Evolutionary conservation across 2,329 filamentous ascomycete genomes (phyloP), one percentile per base, ranked within the genome.

Genomic region (Paracoccidioides brasiliensis): DNA sequence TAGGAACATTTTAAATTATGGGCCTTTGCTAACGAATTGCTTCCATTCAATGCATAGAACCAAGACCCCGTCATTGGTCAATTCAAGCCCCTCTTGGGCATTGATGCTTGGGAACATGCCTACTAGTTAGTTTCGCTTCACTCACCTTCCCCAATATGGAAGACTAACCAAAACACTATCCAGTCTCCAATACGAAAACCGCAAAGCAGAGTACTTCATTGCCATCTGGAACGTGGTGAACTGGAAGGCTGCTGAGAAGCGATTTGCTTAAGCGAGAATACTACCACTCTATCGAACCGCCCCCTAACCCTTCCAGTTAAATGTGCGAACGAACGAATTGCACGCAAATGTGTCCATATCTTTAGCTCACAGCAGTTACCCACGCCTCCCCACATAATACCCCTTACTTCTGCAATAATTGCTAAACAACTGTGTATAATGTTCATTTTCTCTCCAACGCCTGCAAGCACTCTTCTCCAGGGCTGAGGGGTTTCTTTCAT

Each of bases 91-190:
- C 77, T 96, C 51, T 76, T 96, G 49, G 90, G 90, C 56, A 85
- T 96, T 66, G 90, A 96, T 76, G 90, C 90, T 55, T 95, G 90
- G 90, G 90, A 95, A 79, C 90, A 95, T 74, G 90, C 90, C 53
- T 95, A 94, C 78, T 94, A 95, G 78, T 80, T 71, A 74, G 77
- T 73, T 43, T 43, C 41, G 40, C 43, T 44, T 42, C 44, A 41
- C 42, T 50, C 50, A 49, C 30, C n/a, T 56, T 37, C 28, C 37
- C 33, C 15, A 33, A 35, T 9, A 35, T 6, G 45, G 22, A 57
- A 58, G 12, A 30, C 42, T 43, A 42, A 46, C 49, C 53, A 35
- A 58, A 38, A 35, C n/a, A 40, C 22, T 15, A 40, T 41, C 52
- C 60, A 81, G 79, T 76, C 79, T 95, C 59, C 88, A 95, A 77